Percentiles rank a stretch among this genome's conserved stretches.
Evolutionary conservation across 148 eudicot species (phyloP).

Genomic region (Diospyros lotus): DNA sequence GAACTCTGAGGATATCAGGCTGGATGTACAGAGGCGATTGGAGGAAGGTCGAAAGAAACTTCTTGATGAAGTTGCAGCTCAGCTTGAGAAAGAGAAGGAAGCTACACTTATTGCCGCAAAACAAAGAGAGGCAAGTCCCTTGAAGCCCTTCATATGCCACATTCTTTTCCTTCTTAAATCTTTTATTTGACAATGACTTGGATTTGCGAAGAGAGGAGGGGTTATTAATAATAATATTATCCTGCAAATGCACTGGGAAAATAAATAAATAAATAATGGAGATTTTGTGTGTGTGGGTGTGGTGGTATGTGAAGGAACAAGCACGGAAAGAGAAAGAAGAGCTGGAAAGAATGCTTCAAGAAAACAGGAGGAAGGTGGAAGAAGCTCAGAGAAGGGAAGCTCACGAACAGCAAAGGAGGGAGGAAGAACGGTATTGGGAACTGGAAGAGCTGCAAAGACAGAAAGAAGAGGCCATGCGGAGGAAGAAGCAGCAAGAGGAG

Average conservation of each 20-base stretch:
- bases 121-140: slow-evolving; percentile 65
- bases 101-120: slow-evolving; percentile 58
- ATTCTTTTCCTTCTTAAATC: not conserved
- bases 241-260: too few species aligned
- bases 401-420: slow-evolving; percentile 68
- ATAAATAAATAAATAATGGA: too few species aligned
- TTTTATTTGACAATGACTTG: too few species aligned
- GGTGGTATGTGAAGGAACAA: slow-evolving; percentile 80
- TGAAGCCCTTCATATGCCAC: not conserved
- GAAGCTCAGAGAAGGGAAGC: slow-evolving; percentile 86
- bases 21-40: slow-evolving; percentile 56
- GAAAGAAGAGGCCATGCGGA: slow-evolving; percentile 78
- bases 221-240: too few species aligned
- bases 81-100: slow-evolving; percentile 84
- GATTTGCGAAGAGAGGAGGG: too few species aligned
- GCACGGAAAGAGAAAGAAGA: slow-evolving; percentile 73
- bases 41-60: slow-evolving; percentile 78
- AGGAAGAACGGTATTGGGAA: slow-evolving; percentile 82
- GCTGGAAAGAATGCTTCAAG: slow-evolving; percentile 74
- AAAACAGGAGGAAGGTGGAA: slow-evolving; percentile 69
- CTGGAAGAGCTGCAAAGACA: slow-evolving; percentile 84
- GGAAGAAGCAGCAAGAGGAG: slow-evolving; percentile 83
- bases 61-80: slow-evolving; percentile 65
- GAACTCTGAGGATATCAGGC: slow-evolving; percentile 65
- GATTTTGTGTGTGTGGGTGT: too few species aligned